Base-by-base conservation (phyloP, 345 rosid species). In the Hevea brasiliensis region DNA sequence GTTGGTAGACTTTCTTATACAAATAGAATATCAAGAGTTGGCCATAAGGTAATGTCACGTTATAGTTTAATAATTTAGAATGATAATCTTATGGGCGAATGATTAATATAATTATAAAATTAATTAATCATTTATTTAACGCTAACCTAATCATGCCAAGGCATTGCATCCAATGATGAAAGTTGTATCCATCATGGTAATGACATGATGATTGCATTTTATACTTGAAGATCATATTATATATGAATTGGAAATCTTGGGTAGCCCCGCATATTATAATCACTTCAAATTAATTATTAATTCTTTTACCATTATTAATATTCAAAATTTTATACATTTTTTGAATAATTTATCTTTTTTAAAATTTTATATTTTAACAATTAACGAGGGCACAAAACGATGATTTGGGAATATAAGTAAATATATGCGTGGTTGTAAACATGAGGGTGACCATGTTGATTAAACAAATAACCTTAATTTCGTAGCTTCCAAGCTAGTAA, bases 41-140 rank as follows among this genome's bases (percentile, higher is more conserved):
- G 20, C 56, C 12, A 72, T 62, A 27, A 75, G 29, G 61, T 67
- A 26, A 51, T 55, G 29, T 63, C 67, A 70, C 61, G 73, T 67
- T 59, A 65, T 32, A 54, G 44, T 73, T 74, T 73, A 81, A 85
- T 83, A 72, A 81, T 79, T 65, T 79, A 14, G 78, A 61, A 80
- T 66, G 56, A 48, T 44, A 48, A 54, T 60, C 24, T 42, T 74
- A 58, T 11, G 47, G 48, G 18, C n/a, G 48, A 72, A 20, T 15
- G 68, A 27, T 12, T 29, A 29, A 2, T 18, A 53, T 18, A 1
- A 50, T 40, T 10, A 63, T 69, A 35, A 70, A 59, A 61, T 17
- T 61, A 62, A 61, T 61, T 61, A 37, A 15, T 61, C 12, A 29
- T 35, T 65, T 51, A 44, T 23, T 45, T 21, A 62, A 63, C 58